Evolutionary conservation across 1,284 basidiomycete genomes (phyloP).

Genomic region (Boletus albobrunnescens): DNA sequence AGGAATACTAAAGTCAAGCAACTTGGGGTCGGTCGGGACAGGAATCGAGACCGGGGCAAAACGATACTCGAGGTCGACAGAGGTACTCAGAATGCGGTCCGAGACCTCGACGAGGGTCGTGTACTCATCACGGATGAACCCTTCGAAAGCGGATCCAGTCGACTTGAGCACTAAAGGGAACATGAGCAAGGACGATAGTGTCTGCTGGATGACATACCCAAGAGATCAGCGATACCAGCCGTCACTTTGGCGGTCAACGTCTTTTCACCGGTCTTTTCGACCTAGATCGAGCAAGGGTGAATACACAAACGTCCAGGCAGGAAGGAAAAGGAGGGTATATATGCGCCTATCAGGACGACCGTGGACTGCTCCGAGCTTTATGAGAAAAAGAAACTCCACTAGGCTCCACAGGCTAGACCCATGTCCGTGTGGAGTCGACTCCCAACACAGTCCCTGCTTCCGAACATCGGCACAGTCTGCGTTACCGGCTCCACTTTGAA

Average conservation of each 20-base stretch:
- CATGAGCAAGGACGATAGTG: not conserved
- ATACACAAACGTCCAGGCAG: not conserved
- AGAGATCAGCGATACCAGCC: slow-evolving; percentile 71
- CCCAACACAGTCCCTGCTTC: slow-evolving; percentile 3
- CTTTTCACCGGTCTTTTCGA: slow-evolving; percentile 62
- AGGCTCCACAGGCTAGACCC: slow-evolving; percentile 27
- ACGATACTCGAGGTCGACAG: slow-evolving; percentile 69
- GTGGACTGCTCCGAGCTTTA: slow-evolving; percentile 12
- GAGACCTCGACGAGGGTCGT: slow-evolving; percentile 80
- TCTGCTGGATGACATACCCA: slow-evolving; percentile 50
- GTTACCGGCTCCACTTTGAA: slow-evolving; percentile 21
- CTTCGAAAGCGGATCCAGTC: slow-evolving; percentile 81
- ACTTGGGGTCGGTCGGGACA: slow-evolving; percentile 44
- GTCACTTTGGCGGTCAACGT: slow-evolving; percentile 59
- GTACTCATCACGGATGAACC: slow-evolving; percentile 83
- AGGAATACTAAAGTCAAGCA: slow-evolving; percentile 47
- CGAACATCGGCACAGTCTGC: slow-evolving; percentile 6
- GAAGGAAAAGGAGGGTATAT: not conserved
- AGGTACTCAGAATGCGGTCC: slow-evolving; percentile 88
- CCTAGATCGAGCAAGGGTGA: slow-evolving; percentile 30
- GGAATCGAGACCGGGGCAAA: slow-evolving; percentile 52
- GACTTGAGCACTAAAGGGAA: slow-evolving; percentile 77
- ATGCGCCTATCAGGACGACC: not conserved
- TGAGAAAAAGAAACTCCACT: slow-evolving; percentile 3
- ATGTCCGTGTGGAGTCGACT: slow-evolving; percentile 19